phyloP scores from a whole-genome alignment of 768 basidiomycete species.

The Boletus rubescentipes region DNA sequence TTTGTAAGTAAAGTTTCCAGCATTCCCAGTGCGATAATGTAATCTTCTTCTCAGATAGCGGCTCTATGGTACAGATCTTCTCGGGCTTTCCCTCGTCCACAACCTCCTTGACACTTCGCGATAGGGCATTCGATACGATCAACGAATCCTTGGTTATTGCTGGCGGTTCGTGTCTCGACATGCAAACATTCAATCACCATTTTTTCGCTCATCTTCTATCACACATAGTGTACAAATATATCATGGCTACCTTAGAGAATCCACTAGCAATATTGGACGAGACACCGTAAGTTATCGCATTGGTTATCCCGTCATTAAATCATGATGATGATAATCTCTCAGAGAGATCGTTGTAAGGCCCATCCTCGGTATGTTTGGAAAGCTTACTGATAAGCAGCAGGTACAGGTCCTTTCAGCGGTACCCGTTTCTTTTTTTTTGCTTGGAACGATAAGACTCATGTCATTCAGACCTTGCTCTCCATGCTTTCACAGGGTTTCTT shows the following conservation, averaged over 20 bases:
- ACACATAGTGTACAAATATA: constrained; percentile 1
- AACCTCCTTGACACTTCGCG: not conserved
- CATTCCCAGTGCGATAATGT: not conserved
- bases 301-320: too few species aligned
- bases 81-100: too few species aligned
- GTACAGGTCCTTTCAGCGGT: constrained; percentile 3
- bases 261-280: not conserved
- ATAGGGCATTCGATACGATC: constrained; percentile 11
- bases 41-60: constrained; percentile 1
- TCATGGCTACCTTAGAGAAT: not conserved
- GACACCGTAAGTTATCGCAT: not conserved
- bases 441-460: not conserved
- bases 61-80: not conserved
- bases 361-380: not conserved
- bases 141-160: constrained; percentile 2
- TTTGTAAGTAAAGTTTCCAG: constrained; percentile 1
- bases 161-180: constrained; percentile 6
- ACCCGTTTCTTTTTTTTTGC: not conserved
- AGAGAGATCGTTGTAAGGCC: constrained; percentile 13
- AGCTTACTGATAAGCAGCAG: not conserved
- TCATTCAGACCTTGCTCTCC: not conserved
- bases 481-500: not conserved
- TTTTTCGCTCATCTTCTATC: not conserved
- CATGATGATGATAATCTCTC: not conserved
- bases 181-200: too few species aligned